phyloP scores from a whole-genome alignment of 1,284 basidiomycete genomes.

The Dichomitus squalens region DNA sequence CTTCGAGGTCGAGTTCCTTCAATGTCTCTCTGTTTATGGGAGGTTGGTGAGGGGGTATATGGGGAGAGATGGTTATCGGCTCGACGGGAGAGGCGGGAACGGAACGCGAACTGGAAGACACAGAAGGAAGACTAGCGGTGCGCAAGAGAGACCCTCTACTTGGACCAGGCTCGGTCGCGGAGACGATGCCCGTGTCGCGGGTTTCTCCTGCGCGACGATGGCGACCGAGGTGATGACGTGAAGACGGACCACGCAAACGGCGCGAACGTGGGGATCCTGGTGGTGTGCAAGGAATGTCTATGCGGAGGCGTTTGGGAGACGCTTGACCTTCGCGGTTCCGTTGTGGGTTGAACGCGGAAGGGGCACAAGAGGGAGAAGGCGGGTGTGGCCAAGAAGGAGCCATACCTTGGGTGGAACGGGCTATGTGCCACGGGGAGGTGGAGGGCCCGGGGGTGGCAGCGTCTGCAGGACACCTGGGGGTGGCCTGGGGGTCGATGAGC shows the following conservation, averaged over 20 bases:
- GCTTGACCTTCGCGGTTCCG: constrained; percentile 33
- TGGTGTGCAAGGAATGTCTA: constrained; percentile 33
- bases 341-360: constrained; percentile 19
- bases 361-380: constrained; percentile 31
- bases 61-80: constrained; percentile 45
- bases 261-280: constrained; percentile 27
- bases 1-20: constrained; percentile 82
- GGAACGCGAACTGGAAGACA: constrained; percentile 27
- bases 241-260: constrained; percentile 22
- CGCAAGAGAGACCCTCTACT: constrained; percentile 36
- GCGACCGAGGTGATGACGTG: constrained; percentile 25
- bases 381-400: constrained; percentile 19
- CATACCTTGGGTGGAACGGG: constrained; percentile 24
- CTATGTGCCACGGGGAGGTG: constrained; percentile 30
- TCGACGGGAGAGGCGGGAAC: constrained; percentile 47
- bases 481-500: constrained; percentile 35
- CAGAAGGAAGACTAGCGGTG: constrained; percentile 32
- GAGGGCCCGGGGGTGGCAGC: constrained; percentile 25
- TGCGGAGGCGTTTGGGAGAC: constrained; percentile 39
- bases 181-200: constrained; percentile 53
- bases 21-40: constrained; percentile 85
- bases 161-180: constrained; percentile 48
- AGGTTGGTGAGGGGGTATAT: constrained; percentile 72
- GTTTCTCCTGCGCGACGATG: constrained; percentile 46
- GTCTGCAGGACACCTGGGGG: constrained; percentile 40